Conservation (phyloP, 1,284 basidiomycete genomes). For the Erythrobasidium hasegawianum region DNA sequence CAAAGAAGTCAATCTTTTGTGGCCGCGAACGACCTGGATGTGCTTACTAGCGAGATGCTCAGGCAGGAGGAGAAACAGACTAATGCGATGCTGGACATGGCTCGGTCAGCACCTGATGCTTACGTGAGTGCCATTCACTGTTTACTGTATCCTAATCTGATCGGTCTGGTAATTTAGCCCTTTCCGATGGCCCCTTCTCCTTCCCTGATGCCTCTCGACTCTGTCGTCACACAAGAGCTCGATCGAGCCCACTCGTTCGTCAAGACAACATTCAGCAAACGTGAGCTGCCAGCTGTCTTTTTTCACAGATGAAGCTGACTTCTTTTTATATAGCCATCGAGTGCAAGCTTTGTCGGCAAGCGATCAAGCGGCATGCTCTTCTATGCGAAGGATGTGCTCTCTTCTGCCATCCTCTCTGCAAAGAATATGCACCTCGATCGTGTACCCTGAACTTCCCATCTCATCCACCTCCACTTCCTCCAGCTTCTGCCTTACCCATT, state of each 20-base stretch:
- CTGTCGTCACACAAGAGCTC: neutral
- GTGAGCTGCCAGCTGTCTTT: conserved; percentile 54
- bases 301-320: conserved; percentile 25
- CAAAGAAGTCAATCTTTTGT: neutral
- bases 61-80: conserved; percentile 14
- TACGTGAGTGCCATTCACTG: conserved; percentile 5
- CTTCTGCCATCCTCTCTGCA: conserved; percentile 78
- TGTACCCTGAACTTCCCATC: conserved; percentile 72
- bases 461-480: conserved; percentile 42
- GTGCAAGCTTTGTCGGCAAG: conserved; percentile 75
- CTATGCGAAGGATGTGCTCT: conserved; percentile 85
- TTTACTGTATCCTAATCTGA: neutral
- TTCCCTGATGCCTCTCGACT: neutral
- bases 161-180: neutral
- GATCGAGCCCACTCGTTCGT: conserved; percentile 65
- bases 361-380: conserved; percentile 79
- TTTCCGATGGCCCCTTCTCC: neutral
- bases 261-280: conserved; percentile 85
- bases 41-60: conserved; percentile 30
- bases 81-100: neutral
- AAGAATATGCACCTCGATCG: conserved; percentile 65
- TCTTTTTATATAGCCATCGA: conserved; percentile 62
- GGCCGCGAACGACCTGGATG: conserved; percentile 14
- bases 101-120: conserved; percentile 2
- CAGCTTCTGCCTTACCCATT: conserved; percentile 34